These are phyloP conservation scores for Thalassia testudinum DNA, from an alignment of 116 monocot species.

Conservation along the genomic window DNA sequence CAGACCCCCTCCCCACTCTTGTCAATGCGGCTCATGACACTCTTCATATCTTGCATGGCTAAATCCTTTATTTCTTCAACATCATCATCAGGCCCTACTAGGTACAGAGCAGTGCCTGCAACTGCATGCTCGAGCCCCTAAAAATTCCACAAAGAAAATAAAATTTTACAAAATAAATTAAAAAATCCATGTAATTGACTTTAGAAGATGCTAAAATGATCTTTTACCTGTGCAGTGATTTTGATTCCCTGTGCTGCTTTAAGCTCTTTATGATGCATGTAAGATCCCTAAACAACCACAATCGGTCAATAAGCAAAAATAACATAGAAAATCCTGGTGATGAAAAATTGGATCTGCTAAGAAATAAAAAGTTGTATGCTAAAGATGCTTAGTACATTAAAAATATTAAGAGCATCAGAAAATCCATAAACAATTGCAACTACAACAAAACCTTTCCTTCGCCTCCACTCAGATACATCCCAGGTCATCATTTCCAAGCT, in stretches of 20 bases:
- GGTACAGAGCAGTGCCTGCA: constrained; percentile 85
- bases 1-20: constrained; percentile 96
- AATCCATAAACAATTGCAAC: too few relatives aligned
- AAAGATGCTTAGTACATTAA: too few relatives aligned
- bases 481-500: too few relatives aligned
- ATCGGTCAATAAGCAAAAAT: background rate
- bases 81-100: constrained; percentile 61
- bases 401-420: too few relatives aligned
- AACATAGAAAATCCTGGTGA: background rate
- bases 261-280: constrained; percentile 68
- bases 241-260: constrained; percentile 92
- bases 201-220: background rate
- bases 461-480: too few relatives aligned
- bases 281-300: constrained; percentile 36
- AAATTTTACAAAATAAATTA: background rate
- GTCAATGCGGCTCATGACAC: constrained; percentile 71
- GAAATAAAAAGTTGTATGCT: too few relatives aligned
- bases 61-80: constrained; percentile 54
- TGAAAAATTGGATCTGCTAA: too few relatives aligned
- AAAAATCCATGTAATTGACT: background rate
- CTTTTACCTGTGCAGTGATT: constrained; percentile 74
- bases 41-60: constrained; percentile 88
- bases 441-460: too few relatives aligned
- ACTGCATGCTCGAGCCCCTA: constrained; percentile 96
- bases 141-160: constrained; percentile 2